phyloP scores from a whole-genome alignment of 331 rosid species.

The Spiraea crenata region DNA sequence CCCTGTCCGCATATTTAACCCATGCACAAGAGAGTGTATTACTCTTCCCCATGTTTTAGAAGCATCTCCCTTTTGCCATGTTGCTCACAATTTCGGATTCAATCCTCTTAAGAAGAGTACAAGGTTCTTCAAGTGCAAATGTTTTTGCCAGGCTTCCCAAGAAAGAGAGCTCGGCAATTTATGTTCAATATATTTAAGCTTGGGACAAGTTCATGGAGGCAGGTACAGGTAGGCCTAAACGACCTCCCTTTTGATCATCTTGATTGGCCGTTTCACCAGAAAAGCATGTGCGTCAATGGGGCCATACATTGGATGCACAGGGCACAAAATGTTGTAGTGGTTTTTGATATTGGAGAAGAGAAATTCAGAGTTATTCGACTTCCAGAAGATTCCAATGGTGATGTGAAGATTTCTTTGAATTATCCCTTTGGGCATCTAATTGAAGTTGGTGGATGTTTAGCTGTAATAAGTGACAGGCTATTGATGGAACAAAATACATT shows the following conservation, averaged over 20 bases:
- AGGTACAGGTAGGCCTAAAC: background rate
- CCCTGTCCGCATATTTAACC: background rate
- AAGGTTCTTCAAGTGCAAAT: background rate
- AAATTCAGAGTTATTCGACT: background rate
- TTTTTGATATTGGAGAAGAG: background rate
- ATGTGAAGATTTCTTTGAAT: background rate
- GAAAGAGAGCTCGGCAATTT: background rate
- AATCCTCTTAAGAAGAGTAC: background rate
- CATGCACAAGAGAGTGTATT: background rate
- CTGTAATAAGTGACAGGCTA: background rate
- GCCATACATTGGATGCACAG: background rate
- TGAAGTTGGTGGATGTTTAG: constrained; percentile 12
- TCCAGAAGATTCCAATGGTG: background rate
- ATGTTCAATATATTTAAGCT: background rate
- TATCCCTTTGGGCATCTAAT: background rate
- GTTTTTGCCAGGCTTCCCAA: background rate
- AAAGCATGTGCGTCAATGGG: background rate
- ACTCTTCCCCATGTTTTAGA: background rate
- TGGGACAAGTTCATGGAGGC: background rate
- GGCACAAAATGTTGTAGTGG: background rate
- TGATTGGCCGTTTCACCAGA: background rate
- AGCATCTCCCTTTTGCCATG: background rate
- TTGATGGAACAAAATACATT: background rate
- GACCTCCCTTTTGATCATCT: background rate
- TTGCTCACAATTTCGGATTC: background rate